These are phyloP conservation scores for Stenogyne calaminthoides DNA, from an alignment of 305 asterid species.

Conservation along the genomic window DNA sequence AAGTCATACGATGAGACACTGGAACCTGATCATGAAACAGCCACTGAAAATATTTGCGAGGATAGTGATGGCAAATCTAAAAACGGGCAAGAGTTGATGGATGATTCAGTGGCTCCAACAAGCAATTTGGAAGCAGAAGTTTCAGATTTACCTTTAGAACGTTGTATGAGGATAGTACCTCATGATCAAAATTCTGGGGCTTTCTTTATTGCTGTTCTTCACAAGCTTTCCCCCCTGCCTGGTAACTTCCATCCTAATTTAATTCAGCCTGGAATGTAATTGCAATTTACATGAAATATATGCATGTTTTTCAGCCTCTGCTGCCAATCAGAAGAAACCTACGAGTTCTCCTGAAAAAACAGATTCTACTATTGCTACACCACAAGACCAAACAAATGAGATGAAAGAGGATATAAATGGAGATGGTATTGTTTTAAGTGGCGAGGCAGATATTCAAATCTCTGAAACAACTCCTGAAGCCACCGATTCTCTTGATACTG, in stretches of 20 bases:
- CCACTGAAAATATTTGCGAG: constrained; percentile 32
- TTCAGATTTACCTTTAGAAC: constrained; percentile 75
- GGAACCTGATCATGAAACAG: constrained; percentile 43
- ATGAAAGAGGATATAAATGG: constrained; percentile 48
- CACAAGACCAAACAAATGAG: constrained; percentile 40
- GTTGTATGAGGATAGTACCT: constrained; percentile 96
- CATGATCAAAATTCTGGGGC: constrained; percentile 99
- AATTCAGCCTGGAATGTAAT: not conserved
- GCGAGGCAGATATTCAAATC: constrained; percentile 37
- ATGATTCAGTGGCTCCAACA: constrained; percentile 41
- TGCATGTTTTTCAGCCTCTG: constrained; percentile 30
- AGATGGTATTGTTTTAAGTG: constrained; percentile 31
- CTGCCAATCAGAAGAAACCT: constrained; percentile 57
- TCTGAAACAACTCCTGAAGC: constrained; percentile 50
- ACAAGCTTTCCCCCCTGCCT: constrained; percentile 64
- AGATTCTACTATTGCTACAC: constrained; percentile 37
- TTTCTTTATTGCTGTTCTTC: constrained; percentile 88
- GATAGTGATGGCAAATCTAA: constrained; percentile 38
- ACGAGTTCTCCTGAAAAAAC: constrained; percentile 35
- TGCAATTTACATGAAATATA: constrained; percentile 19
- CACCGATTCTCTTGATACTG: constrained; percentile 36
- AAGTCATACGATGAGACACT: constrained; percentile 50
- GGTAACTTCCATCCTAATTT: constrained; percentile 42
- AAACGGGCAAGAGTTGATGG: constrained; percentile 32
- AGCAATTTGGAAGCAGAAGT: constrained; percentile 60